Base-by-base conservation (phyloP, 345 rosid species). In the Erucastrum elatum region DNA sequence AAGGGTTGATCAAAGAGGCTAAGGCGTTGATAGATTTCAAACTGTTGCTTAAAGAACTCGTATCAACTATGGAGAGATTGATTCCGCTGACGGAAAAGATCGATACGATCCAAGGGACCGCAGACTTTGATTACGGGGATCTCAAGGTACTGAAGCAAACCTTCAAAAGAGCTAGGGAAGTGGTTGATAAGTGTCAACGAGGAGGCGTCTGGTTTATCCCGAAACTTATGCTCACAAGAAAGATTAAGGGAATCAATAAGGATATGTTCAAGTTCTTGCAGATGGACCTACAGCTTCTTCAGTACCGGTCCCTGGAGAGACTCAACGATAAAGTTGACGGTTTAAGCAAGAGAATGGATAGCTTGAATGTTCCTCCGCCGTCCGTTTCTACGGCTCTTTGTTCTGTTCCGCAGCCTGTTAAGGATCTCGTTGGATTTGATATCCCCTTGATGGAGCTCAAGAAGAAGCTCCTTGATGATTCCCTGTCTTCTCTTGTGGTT, bases 361-460 rank as follows among this genome's bases (percentile, higher is more conserved):
- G 21, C 21, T 21, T 21, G 21, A 21, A 21, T 21, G 21, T 21
- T 21, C 21, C 21, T 21, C 21, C 21, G 21, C 21, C 21, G 21
- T 21, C 21, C 21, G 21, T 21, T 21, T 21, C 21, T 21, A 21
- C 21, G 21, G 21, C 21, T 21, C 21, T 21, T 21, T 21, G 21
- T 21, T 21, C 21, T 21, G 21, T 21, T 21, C 21, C 21, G 21
- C 21, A 21, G 21, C 21, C 21, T 21, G 21, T 21, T 21, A 21
- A 21, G 21, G 21, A 21, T 21, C 21, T 21, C 21, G 21, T 21
- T 21, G 21, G 21, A 21, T 21, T 21, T 21, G 21, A 21, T 21
- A 21, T 21, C 33, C 86, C 85, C 10, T 60, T 84, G 77, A 10
- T 0, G 79, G 87, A 85, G 72, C 12, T 86, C 26, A 88, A 84